Evolutionary conservation across 2,329 filamentous ascomycete genomes (phyloP), one percentile per base, ranked within the genome.

Genomic region (Penicillium freii): DNA sequence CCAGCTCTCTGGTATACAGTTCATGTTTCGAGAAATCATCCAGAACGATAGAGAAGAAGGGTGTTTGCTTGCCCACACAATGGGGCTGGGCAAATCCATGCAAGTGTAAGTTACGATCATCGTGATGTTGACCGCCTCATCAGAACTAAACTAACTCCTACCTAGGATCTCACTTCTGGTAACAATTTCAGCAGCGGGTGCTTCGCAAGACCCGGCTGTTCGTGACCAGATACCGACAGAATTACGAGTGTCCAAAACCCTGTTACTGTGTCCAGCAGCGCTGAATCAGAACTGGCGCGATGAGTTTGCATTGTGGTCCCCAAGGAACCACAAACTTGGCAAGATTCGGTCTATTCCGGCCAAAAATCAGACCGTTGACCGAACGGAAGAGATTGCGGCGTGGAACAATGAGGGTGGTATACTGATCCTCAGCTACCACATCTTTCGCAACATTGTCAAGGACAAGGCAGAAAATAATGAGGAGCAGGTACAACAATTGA

Each of bases 61-160:
- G 2, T 95, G 90, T 69, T 80, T 96, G 13, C 80, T 96, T 21
- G 89, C 92, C 6, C 92, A 96, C 71, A 91, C 90, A 0, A 96
- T 96, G 92, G 92, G 92, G 1, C 77, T 96, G 2, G 92, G 92
- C 17, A 97, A 96, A 77, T 95, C 92, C 0, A 91, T 96, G 87
- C 92, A 96, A 76, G 84, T 91, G 78, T 81, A 74, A 75, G 78
- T 75, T 36, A 23, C 23, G 17, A n/a, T 27, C 4, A 19, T 15
- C 6, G 23, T 27, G 2, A 31, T n/a, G 9, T 34, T 10, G 17
- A 9, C n/a, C 13, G 5, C 23, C 2, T 29, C 11, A 3, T 23
- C 17, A 8, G 31, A 3, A 5, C n/a, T n/a, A 21, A 13, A 17
- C 57, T 61, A 58, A 59, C 49, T 13, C 39, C 34, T 49, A 17